Percentiles rank a stretch among this genome's conserved stretches.
Conservation (phyloP, 1,284 basidiomycete genomes). For the Ganoderma resinaceum region DNA sequence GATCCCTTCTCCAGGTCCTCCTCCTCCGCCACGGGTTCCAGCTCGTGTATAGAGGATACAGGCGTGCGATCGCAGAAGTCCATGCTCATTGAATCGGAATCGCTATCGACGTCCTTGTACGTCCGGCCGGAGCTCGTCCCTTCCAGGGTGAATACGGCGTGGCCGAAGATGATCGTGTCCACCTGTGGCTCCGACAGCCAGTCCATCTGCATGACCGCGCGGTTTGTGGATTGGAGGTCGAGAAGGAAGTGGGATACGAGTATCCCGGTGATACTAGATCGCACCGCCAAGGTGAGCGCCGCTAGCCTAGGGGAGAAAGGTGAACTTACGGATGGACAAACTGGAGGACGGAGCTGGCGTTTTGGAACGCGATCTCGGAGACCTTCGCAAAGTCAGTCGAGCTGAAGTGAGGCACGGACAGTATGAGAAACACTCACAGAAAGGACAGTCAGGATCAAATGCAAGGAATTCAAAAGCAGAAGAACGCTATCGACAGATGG, state of each 20-base stretch:
- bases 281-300: neutral
- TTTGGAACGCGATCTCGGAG: neutral
- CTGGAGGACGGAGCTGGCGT: conserved; percentile 6
- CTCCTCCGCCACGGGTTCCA: neutral
- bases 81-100: neutral
- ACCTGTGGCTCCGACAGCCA: neutral
- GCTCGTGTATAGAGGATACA: neutral
- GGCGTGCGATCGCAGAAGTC: neutral
- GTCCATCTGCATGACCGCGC: neutral
- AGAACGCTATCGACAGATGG: neutral
- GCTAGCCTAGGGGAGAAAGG: neutral
- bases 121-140: neutral
- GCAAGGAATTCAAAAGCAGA: conserved; percentile 5
- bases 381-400: neutral
- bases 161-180: conserved; percentile 5
- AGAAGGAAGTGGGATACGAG: conserved; percentile 17
- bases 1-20: neutral
- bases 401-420: neutral
- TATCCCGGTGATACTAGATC: conserved; percentile 11
- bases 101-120: neutral
- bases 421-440: neutral
- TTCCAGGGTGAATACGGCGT: neutral
- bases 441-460: conserved; percentile 5
- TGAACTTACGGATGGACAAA: conserved; percentile 13
- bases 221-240: conserved; percentile 13